Evolutionary conservation across 2,329 filamentous ascomycete species (phyloP).

Genomic region (Hymenoscyphus linearis): DNA sequence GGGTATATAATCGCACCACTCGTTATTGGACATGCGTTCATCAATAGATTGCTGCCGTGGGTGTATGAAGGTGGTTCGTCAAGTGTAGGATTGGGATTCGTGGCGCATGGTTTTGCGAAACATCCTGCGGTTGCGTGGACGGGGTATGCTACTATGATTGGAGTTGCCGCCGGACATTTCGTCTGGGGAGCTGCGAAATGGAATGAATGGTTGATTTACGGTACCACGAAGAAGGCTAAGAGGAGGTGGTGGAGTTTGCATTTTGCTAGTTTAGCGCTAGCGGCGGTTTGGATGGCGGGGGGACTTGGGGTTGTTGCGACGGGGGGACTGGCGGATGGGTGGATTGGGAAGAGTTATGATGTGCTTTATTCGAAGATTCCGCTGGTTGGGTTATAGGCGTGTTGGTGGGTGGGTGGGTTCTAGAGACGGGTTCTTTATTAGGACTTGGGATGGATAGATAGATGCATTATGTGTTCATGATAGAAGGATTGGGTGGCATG

Average conservation of each 20-base stretch:
- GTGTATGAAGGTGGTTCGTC: slow-evolving; percentile 76
- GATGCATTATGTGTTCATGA: not conserved
- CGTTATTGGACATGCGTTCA: slow-evolving; percentile 64
- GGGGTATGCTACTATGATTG: slow-evolving; percentile 65
- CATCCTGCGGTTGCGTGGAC: slow-evolving; percentile 61
- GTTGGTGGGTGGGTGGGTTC: too few species aligned
- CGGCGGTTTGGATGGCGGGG: slow-evolving; percentile 74
- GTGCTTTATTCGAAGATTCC: slow-evolving; percentile 61
- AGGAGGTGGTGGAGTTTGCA: slow-evolving; percentile 70
- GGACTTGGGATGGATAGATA: not conserved
- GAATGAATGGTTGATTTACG: slow-evolving; percentile 58
- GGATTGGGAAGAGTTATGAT: slow-evolving; percentile 78
- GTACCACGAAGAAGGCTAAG: slow-evolving; percentile 50
- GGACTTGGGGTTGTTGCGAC: slow-evolving; percentile 72
- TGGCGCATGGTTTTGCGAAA: slow-evolving; percentile 77
- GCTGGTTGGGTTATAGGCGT: slow-evolving; percentile 48
- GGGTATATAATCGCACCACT: slow-evolving; percentile 67
- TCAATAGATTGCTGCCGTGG: slow-evolving; percentile 73
- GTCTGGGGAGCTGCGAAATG: slow-evolving; percentile 83
- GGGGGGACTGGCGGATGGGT: slow-evolving; percentile 65
- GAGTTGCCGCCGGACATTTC: slow-evolving; percentile 67
- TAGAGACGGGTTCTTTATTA: not conserved
- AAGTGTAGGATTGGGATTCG: slow-evolving; percentile 77
- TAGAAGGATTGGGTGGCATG: not conserved
- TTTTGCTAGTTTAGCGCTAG: slow-evolving; percentile 50